Conservation (phyloP, 805 yeast species). For the Hanseniaspora opuntiae region DNA sequence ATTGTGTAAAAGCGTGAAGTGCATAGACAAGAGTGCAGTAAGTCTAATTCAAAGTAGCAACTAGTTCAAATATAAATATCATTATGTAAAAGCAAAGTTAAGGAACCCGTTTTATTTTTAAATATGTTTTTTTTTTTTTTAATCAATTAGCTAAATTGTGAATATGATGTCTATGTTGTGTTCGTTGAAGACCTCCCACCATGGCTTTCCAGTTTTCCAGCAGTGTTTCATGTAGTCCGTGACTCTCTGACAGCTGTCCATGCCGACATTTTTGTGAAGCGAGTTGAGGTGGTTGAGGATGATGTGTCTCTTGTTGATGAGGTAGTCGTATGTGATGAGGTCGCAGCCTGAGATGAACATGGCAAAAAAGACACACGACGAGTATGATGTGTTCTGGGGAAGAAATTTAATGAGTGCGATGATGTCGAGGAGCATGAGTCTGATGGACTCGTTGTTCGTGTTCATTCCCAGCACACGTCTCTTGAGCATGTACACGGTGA, state of each 20-base stretch:
- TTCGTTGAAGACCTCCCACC: constrained; percentile 9
- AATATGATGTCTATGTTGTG: constrained; percentile 6
- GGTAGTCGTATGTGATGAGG: constrained; percentile 1
- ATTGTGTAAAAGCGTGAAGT: too few relatives aligned
- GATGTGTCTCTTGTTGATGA: constrained; percentile 2
- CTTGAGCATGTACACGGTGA: constrained; percentile 1
- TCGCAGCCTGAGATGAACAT: constrained; percentile 10
- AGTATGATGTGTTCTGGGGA: constrained; percentile 1
- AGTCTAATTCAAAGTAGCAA: too few relatives aligned
- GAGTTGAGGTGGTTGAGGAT: constrained; percentile 2
- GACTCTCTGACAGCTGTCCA: constrained; percentile 7
- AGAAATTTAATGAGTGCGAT: not conserved
- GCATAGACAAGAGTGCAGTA: too few relatives aligned
- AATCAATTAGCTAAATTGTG: not conserved
- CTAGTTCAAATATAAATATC: too few relatives aligned
- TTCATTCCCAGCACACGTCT: constrained; percentile 2
- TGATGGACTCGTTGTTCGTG: not conserved
- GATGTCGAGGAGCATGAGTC: not conserved
- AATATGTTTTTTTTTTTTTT: not conserved
- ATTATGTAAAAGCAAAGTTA: too few relatives aligned
- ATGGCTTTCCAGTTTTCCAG: constrained; percentile 8
- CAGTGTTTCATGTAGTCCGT: constrained; percentile 7
- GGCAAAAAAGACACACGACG: constrained; percentile 11
- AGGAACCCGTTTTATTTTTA: too few relatives aligned
- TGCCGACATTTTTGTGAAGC: constrained; percentile 6